Evolutionary conservation across 768 basidiomycete genomes (phyloP).

Genomic region (Daedaleopsis nitida): DNA sequence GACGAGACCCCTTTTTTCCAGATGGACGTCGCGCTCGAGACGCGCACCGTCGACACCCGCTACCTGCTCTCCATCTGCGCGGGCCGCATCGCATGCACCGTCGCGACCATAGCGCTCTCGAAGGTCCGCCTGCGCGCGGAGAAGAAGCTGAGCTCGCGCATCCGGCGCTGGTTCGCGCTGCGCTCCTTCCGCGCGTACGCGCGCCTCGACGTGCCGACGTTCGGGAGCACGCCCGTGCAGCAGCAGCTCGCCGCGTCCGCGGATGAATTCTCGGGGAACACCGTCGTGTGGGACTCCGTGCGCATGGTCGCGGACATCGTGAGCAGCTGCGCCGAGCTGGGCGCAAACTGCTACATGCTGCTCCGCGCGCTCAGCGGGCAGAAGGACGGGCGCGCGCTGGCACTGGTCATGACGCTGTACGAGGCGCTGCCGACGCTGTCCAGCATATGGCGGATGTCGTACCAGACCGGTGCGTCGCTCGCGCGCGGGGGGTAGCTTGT

Average conservation of each 20-base stretch:
- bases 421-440: slow-evolving; percentile 37
- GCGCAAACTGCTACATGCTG: slow-evolving; percentile 64
- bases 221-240: slow-evolving; percentile 64
- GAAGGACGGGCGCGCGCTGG: slow-evolving; percentile 59
- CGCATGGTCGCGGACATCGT: slow-evolving; percentile 41
- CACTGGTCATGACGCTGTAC: slow-evolving; percentile 40
- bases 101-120: slow-evolving; percentile 47
- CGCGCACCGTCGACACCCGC: slow-evolving; percentile 56
- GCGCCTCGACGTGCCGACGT: slow-evolving; percentile 75
- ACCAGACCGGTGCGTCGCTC: background rate
- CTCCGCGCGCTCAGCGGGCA: slow-evolving; percentile 57
- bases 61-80: slow-evolving; percentile 55
- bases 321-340: slow-evolving; percentile 49
- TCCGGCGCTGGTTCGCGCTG: slow-evolving; percentile 61
- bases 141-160: slow-evolving; percentile 50
- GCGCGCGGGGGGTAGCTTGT: background rate
- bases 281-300: slow-evolving; percentile 63
- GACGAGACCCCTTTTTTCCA: slow-evolving; percentile 23
- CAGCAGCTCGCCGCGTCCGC: slow-evolving; percentile 58
- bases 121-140: slow-evolving; percentile 22
- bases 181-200: slow-evolving; percentile 67
- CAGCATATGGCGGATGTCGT: background rate
- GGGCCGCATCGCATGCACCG: slow-evolving; percentile 54
- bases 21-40: slow-evolving; percentile 68
- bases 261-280: slow-evolving; percentile 39